These are phyloP conservation scores for Annulohypoxylon maeteangense DNA, from an alignment of 495 filamentous ascomycete genomes.

Conservation along the genomic window DNA sequence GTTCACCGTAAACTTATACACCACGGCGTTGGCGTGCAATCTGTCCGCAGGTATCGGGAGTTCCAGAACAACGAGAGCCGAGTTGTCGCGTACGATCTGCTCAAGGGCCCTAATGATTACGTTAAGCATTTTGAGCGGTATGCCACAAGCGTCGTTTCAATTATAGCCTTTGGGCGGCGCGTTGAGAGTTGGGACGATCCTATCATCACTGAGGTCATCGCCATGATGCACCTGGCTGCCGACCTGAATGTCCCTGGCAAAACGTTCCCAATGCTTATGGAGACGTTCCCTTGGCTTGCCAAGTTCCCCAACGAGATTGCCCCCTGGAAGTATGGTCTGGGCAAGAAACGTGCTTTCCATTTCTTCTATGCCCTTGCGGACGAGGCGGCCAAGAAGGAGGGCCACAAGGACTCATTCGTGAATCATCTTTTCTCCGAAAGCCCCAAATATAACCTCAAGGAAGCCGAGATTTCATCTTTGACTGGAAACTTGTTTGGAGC, in stretches of 20 bases:
- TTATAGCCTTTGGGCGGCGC: conserved; percentile 69
- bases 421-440: conserved; percentile 59
- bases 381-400: conserved; percentile 62
- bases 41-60: conserved; percentile 66
- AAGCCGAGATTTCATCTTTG: conserved; percentile 67
- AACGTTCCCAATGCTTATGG: conserved; percentile 69
- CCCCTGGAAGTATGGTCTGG: conserved; percentile 69
- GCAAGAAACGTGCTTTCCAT: conserved; percentile 57
- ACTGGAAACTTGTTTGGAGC: conserved; percentile 73
- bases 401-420: conserved; percentile 42
- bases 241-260: conserved; percentile 73
- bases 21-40: conserved; percentile 67
- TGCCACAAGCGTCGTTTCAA: conserved; percentile 71
- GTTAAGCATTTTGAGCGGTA: conserved; percentile 73
- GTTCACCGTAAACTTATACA: conserved; percentile 71
- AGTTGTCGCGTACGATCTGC: conserved; percentile 62
- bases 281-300: conserved; percentile 68
- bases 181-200: conserved; percentile 68
- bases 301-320: conserved; percentile 65
- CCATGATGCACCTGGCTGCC: conserved; percentile 72
- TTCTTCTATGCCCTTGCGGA: conserved; percentile 68
- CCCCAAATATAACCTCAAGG: conserved; percentile 60
- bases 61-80: conserved; percentile 71
- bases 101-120: conserved; percentile 60
- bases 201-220: conserved; percentile 70